Conservation (phyloP, 1,284 basidiomycete species). For the Rhodotorula sp. region DNA sequence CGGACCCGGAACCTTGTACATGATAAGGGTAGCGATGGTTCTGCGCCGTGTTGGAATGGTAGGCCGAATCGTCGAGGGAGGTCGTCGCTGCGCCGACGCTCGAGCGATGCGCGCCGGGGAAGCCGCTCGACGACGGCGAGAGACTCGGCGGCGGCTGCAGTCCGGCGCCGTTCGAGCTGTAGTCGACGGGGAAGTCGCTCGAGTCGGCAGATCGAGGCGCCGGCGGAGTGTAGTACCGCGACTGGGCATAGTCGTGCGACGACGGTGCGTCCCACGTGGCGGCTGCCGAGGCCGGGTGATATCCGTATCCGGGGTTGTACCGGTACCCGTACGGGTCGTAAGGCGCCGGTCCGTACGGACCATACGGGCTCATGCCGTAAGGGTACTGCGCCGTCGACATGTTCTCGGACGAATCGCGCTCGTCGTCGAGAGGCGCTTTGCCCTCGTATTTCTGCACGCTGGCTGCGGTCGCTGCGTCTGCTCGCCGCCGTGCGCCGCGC, state of each 20-base stretch:
- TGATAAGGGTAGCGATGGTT: constrained; percentile 27
- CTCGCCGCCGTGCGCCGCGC: constrained; percentile 13
- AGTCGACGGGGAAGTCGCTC: not conserved
- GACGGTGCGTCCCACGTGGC: not conserved
- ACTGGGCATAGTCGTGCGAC: not conserved
- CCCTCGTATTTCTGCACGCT: constrained; percentile 31
- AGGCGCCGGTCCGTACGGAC: not conserved
- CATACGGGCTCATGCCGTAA: not conserved
- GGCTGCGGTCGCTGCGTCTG: constrained; percentile 19
- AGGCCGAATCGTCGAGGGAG: constrained; percentile 13
- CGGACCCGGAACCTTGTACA: constrained; percentile 19
- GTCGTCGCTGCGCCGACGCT: not conserved
- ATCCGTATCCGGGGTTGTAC: not conserved
- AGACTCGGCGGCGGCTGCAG: not conserved
- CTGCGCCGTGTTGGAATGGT: constrained; percentile 4
- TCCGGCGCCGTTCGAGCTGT: not conserved
- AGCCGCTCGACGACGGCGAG: not conserved
- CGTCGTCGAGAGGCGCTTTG: constrained; percentile 38
- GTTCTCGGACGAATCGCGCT: constrained; percentile 3
- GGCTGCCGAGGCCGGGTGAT: not conserved
- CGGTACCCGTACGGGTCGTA: constrained; percentile 7
- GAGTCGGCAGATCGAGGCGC: constrained; percentile 1
- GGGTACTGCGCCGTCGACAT: not conserved
- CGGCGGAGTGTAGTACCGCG: not conserved
- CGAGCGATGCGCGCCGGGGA: not conserved